Evolutionary conservation across 768 basidiomycete species (phyloP).

Genomic region (Naganishia kalamii): DNA sequence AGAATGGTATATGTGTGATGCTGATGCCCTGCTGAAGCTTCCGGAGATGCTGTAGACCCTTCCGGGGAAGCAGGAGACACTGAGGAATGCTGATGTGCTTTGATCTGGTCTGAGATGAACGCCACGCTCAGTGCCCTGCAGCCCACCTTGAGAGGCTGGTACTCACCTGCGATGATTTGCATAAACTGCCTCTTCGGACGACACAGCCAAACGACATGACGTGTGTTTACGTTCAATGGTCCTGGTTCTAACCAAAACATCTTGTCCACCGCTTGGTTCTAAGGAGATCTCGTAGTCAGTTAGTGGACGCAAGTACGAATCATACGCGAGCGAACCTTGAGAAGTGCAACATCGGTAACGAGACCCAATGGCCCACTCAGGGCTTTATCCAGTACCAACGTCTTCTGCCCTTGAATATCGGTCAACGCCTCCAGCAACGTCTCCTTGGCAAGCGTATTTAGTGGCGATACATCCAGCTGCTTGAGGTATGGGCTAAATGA

Average conservation of each 20-base stretch:
- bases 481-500: conserved; percentile 19
- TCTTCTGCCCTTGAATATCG: conserved; percentile 68
- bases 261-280: conserved; percentile 99
- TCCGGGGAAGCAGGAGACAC: conserved; percentile 46
- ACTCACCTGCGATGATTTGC: conserved; percentile 83
- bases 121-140: too few relatives aligned
- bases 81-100: conserved; percentile 56
- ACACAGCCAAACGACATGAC: conserved; percentile 88
- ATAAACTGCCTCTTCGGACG: conserved; percentile 76
- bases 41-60: neutral
- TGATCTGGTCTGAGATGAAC: conserved; percentile 71
- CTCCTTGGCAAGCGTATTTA: conserved; percentile 73
- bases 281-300: conserved; percentile 12
- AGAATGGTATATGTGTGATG: conserved; percentile 80
- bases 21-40: conserved; percentile 28
- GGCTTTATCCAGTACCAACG: conserved; percentile 81
- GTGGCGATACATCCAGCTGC: conserved; percentile 37
- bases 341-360: conserved; percentile 83
- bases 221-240: conserved; percentile 69
- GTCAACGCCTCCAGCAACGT: conserved; percentile 79
- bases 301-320: neutral
- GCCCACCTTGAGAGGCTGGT: neutral
- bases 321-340: conserved; percentile 65
- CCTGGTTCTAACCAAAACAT: conserved; percentile 99
- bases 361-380: conserved; percentile 87